Percentiles rank a stretch among this genome's conserved stretches.
Evolutionary conservation across 2,329 filamentous ascomycete genomes (phyloP).

Genomic region (Onygena corvina): DNA sequence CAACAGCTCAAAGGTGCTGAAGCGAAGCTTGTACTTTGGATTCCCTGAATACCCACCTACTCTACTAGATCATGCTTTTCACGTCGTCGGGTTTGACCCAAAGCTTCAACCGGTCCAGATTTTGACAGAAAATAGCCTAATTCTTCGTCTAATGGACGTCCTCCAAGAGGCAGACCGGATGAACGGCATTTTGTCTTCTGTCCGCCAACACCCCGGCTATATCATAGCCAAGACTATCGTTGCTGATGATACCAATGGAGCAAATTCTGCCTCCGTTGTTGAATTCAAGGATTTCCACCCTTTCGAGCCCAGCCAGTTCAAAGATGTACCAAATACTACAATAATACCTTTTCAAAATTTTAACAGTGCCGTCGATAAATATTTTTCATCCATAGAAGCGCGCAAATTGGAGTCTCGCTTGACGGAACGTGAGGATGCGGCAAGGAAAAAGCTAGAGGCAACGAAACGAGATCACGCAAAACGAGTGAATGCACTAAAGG

Average conservation of each 20-base stretch:
- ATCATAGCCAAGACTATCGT: slow-evolving; percentile 61
- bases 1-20: slow-evolving; percentile 62
- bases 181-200: slow-evolving; percentile 55
- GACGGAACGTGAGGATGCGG: slow-evolving; percentile 66
- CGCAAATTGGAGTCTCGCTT: slow-evolving; percentile 79
- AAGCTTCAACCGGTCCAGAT: slow-evolving; percentile 56
- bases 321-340: slow-evolving; percentile 50
- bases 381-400: slow-evolving; percentile 91
- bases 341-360: slow-evolving; percentile 72
- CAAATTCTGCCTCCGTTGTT: slow-evolving; percentile 16
- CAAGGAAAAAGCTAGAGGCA: slow-evolving; percentile 74
- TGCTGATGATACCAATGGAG: slow-evolving; percentile 23
- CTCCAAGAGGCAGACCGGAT: slow-evolving; percentile 59
- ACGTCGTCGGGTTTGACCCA: slow-evolving; percentile 56
- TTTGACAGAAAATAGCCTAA: slow-evolving; percentile 49
- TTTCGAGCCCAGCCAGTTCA: slow-evolving; percentile 71
- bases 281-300: slow-evolving; percentile 89
- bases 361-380: slow-evolving; percentile 89
- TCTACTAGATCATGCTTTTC: slow-evolving; percentile 74
- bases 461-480: slow-evolving; percentile 73
- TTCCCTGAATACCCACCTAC: slow-evolving; percentile 84
- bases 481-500: slow-evolving; percentile 70
- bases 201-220: slow-evolving; percentile 61
- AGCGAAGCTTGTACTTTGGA: slow-evolving; percentile 67
- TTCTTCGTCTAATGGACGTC: slow-evolving; percentile 56